Conservation (phyloP, 148 eudicot species). For the Camellia granthamiana region DNA sequence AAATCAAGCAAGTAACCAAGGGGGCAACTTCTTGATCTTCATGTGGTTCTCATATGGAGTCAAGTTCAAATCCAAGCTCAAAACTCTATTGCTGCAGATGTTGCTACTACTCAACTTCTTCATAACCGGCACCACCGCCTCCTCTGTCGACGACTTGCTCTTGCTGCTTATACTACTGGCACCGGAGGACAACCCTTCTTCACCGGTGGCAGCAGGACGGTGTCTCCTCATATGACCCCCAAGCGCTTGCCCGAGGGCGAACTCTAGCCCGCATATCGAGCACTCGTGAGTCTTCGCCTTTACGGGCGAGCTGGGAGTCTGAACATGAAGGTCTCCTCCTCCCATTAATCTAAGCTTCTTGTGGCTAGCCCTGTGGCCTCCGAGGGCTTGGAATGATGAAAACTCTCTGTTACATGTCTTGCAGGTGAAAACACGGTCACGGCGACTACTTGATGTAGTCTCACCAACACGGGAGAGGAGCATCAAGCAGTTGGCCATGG, state of each 20-base stretch:
- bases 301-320: background rate
- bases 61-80: constrained; percentile 27
- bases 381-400: constrained; percentile 59
- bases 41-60: constrained; percentile 22
- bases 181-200: background rate
- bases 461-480: constrained; percentile 17
- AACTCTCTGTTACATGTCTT: constrained; percentile 52
- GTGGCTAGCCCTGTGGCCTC: constrained; percentile 75
- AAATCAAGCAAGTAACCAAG: background rate
- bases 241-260: constrained; percentile 50
- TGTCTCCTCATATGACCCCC: constrained; percentile 71
- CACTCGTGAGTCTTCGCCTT: constrained; percentile 46
- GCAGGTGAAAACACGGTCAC: constrained; percentile 35
- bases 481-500: constrained; percentile 29
- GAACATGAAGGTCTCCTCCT: background rate
- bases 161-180: background rate
- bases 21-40: background rate
- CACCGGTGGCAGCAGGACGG: background rate
- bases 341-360: constrained; percentile 23
- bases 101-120: background rate
- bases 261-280: constrained; percentile 42
- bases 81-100: constrained; percentile 11
- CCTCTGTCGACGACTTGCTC: background rate
- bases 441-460: background rate
- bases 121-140: background rate